phyloP scores from a whole-genome alignment of 495 filamentous ascomycete species.

The Penicillium fimorum region DNA sequence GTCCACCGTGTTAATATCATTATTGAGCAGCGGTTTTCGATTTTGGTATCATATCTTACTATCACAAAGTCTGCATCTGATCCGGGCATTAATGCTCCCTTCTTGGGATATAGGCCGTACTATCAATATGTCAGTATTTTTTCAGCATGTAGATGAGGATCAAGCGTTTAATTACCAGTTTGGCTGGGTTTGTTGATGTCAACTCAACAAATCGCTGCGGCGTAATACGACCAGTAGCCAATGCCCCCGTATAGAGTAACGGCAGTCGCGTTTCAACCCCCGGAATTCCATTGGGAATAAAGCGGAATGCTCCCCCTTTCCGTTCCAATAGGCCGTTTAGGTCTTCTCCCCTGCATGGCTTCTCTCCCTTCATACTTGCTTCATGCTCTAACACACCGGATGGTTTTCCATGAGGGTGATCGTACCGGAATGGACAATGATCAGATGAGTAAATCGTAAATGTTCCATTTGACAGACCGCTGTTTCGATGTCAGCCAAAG shows the following conservation, averaged over 20 bases:
- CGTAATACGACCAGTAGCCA: not conserved
- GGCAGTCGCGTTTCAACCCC: conserved; percentile 60
- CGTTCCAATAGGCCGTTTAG: conserved; percentile 3
- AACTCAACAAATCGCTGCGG: conserved; percentile 53
- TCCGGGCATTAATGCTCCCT: conserved; percentile 55
- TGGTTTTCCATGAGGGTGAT: conserved; percentile 31
- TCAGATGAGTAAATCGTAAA: conserved; percentile 55
- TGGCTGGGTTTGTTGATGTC: conserved; percentile 56
- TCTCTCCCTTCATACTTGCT: not conserved
- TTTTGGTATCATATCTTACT: not conserved
- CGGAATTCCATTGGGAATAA: conserved; percentile 55
- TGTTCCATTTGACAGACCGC: conserved; percentile 43
- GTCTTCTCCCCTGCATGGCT: not conserved
- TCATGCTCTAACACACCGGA: conserved; percentile 5
- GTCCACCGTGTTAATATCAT: conserved; percentile 2
- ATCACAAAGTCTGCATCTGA: conserved; percentile 51
- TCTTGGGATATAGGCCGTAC: conserved; percentile 54
- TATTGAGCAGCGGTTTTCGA: not conserved
- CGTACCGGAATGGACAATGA: conserved; percentile 56
- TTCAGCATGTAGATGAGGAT: no score
- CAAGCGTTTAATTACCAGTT: conserved; percentile 30
- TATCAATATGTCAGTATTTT: not conserved
- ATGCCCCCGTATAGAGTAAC: conserved; percentile 22
- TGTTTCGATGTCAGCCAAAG: not conserved
- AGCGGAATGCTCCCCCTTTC: conserved; percentile 30